Evolutionary conservation across 2,329 filamentous ascomycete species (phyloP).

Genomic region (Hymenoscyphus scutula): DNA sequence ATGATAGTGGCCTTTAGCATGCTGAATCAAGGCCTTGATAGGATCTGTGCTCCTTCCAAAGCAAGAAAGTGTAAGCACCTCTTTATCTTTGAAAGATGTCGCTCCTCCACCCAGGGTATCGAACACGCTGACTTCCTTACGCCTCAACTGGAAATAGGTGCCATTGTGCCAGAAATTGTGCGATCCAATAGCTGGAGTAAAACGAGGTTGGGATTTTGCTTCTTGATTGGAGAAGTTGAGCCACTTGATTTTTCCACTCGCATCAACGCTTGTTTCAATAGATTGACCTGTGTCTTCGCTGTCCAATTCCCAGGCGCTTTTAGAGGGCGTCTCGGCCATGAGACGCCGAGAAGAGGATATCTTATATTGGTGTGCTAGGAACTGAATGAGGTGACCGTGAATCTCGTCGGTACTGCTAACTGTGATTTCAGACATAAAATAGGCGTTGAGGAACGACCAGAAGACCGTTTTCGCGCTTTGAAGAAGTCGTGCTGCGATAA

Average conservation of each 20-base stretch:
- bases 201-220: constrained; percentile 51
- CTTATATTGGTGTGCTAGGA: constrained; percentile 52
- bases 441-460: constrained; percentile 41
- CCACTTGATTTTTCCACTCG: constrained; percentile 42
- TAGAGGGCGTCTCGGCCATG: constrained; percentile 54
- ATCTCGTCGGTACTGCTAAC: constrained; percentile 57
- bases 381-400: constrained; percentile 57
- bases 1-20: constrained; percentile 54
- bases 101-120: constrained; percentile 43
- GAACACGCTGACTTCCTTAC: constrained; percentile 48
- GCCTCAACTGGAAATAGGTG: constrained; percentile 56
- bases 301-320: constrained; percentile 51
- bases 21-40: constrained; percentile 60
- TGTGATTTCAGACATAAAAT: constrained; percentile 52
- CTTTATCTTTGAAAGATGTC: constrained; percentile 48
- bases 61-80: constrained; percentile 59
- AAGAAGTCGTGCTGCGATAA: constrained; percentile 44
- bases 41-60: constrained; percentile 59
- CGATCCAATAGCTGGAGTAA: constrained; percentile 65
- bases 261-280: constrained; percentile 43
- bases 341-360: constrained; percentile 52
- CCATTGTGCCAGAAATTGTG: constrained; percentile 68
- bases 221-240: constrained; percentile 61
- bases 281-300: constrained; percentile 43
- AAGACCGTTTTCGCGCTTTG: constrained; percentile 39